Evolutionary conservation across 75 land plant species (phyloP), one percentile per base, ranked within the genome.

Genomic region (Azolla pinnata): DNA sequence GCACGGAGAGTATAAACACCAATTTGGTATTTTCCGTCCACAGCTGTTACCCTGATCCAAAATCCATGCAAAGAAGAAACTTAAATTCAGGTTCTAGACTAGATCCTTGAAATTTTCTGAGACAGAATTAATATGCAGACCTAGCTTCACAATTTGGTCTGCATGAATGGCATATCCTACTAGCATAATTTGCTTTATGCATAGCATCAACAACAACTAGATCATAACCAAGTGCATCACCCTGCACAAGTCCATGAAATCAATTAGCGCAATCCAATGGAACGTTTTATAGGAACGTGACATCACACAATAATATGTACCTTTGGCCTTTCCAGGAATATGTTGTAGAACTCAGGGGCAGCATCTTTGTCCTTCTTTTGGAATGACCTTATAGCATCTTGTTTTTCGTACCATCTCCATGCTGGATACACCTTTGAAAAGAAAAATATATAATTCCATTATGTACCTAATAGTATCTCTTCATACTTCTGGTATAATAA

Each of bases 171-270:
- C 97, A 95, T 33, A 95, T 87, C 44, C 99, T 78, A 38, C 97
- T 95, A 26, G 97, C 99, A 80, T 83, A 95, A 56, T 95, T 95
- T 56, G 99, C 99, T 44, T 95, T 95, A 69, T 95, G 99, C 99
- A 95, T 95, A 8, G 99, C 97, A 86, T 95, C 99, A 61, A 95
- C 86, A 23, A 95, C 92, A 31, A 95, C 83, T 38, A 95, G 66
- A 69, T 95, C 99, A 86, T 86, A 95, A 32, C 99, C 99, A 64
- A 81, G 83, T 38, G 82, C 83, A 74, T 95, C 99, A 66, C 97
- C 92, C 99, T 95, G 78, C 50, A 57, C 50, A 25, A 23, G 9
- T 12, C 19, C 16, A 63, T 51, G n/a, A 45, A 4, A 44, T 16
- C 29, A 10, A n/a, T 23, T 23, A 65, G 19, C 29, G 20, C 31